Conservation (phyloP, 176 grass and related monocot genomes). For the Juncus inflexus region DNA sequence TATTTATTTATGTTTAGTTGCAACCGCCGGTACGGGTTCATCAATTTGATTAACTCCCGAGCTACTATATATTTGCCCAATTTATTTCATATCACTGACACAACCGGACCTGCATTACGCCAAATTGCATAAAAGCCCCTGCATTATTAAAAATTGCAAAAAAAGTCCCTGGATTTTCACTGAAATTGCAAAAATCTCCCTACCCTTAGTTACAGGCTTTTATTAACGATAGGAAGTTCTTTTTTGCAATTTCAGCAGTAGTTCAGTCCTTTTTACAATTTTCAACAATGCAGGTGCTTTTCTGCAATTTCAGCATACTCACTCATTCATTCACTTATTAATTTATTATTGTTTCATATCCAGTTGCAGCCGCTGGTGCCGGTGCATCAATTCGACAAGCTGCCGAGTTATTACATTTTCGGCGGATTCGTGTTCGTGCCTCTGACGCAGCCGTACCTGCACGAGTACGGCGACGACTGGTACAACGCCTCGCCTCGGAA, state of each 20-base stretch:
- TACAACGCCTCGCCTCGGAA: constrained; percentile 85
- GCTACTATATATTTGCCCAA: constrained; percentile 95
- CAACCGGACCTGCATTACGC: constrained; percentile 77
- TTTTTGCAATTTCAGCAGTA: no score
- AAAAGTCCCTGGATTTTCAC: no score
- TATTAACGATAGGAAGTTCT: no score
- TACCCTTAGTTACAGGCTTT: no score
- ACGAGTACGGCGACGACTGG: constrained; percentile 98
- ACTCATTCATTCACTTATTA: not conserved
- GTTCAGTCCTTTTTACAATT: no score
- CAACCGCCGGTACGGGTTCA: constrained; percentile 92
- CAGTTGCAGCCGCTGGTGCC: constrained; percentile 93
- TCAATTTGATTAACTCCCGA: constrained; percentile 86
- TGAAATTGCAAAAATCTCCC: no score
- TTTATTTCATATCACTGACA: constrained; percentile 86
- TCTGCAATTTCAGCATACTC: not conserved
- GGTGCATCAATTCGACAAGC: constrained; percentile 88
- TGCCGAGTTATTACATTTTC: constrained; percentile 97
- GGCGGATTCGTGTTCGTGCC: constrained; percentile 90
- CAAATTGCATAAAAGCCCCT: no score
- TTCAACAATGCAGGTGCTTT: no score
- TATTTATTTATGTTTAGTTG: constrained; percentile 53
- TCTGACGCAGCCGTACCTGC: constrained; percentile 93
- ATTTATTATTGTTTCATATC: constrained; percentile 27
- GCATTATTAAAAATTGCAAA: no score